Evolutionary conservation across 75 land plant species (phyloP), one percentile per base, ranked within the genome.

Genomic region (Isoetes taiwanensis): DNA sequence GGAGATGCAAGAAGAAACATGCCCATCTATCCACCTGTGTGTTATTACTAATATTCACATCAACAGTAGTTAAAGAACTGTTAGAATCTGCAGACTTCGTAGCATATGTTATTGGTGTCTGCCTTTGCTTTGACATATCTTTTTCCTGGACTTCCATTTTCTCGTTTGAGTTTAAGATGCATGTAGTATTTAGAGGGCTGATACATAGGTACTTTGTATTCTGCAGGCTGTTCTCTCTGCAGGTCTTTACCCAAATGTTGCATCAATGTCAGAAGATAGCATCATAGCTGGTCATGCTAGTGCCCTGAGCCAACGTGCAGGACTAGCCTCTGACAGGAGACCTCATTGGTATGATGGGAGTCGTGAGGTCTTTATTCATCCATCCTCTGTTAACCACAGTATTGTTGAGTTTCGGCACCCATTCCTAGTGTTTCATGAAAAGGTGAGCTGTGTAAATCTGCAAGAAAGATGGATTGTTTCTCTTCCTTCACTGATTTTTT

Each of bases 171-270:
- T 46, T 46, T 46, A 5, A 46, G 4, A 9, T 46, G n/a, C 52
- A 3, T 50, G 23, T 50, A n/a, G n/a, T n/a, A n/a, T n/a, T n/a
- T n/a, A n/a, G n/a, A n/a, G n/a, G n/a, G n/a, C 53, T 48, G 8
- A 25, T 23, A 14, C 19, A 10, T 17, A 25, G 9, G 19, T 30
- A 63, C 29, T 31, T 21, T 5, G 0, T 32, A 24, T 19, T 57
- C n/a, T 72, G 73, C 75, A 89, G 96, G 80, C 91, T 62, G 69
- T 77, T 40, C 21, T 90, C 52, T 85, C 91, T 80, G 96, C 96
- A 37, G 96, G 96, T 29, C 43, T 90, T 24, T 90, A 86, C 48
- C 96, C 96, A n/a, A 90, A 90, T 71, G 67, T 90, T 4, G 91
- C 86, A 56, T 69, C 83, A 32, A 80, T 73, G 50, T 73, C 67